These are phyloP conservation scores for Phyllosticta citrichinensis DNA, from an alignment of 2,329 filamentous ascomycete genomes.

Conservation along the genomic window DNA sequence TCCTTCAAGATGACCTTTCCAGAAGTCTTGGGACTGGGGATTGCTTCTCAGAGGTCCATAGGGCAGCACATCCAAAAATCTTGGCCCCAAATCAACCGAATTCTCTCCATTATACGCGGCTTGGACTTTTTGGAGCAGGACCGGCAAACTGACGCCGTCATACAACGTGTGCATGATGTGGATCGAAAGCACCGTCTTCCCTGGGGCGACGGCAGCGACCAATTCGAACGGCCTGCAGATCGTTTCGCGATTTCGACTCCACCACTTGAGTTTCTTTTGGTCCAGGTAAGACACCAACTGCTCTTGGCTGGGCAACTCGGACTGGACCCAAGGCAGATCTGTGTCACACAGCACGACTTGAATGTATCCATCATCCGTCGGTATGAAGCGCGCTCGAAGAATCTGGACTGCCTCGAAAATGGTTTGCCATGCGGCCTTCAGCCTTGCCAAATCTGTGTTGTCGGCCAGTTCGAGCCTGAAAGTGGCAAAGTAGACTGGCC, in stretches of 20 bases:
- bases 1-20: constrained; percentile 47
- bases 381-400: constrained; percentile 61
- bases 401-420: constrained; percentile 49
- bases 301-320: constrained; percentile 18
- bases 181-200: constrained; percentile 41
- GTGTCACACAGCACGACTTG: constrained; percentile 53
- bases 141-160: constrained; percentile 66
- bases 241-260: constrained; percentile 39
- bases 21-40: constrained; percentile 52
- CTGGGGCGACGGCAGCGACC: constrained; percentile 28
- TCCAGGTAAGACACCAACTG: constrained; percentile 26
- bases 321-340: constrained; percentile 36
- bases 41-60: constrained; percentile 54
- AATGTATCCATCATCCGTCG: constrained; percentile 64
- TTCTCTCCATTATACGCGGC: constrained; percentile 37
- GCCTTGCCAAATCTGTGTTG: constrained; percentile 33
- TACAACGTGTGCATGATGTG: constrained; percentile 81
- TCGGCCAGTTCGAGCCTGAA: constrained; percentile 52
- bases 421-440: constrained; percentile 50
- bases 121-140: constrained; percentile 53
- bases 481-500: constrained; percentile 63
- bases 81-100: constrained; percentile 31
- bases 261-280: constrained; percentile 41
- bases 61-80: constrained; percentile 57
- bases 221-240: constrained; percentile 45